Evolutionary conservation across 352 stramenopile genomes (phyloP).

Genomic region (Phytopythium montanum): DNA sequence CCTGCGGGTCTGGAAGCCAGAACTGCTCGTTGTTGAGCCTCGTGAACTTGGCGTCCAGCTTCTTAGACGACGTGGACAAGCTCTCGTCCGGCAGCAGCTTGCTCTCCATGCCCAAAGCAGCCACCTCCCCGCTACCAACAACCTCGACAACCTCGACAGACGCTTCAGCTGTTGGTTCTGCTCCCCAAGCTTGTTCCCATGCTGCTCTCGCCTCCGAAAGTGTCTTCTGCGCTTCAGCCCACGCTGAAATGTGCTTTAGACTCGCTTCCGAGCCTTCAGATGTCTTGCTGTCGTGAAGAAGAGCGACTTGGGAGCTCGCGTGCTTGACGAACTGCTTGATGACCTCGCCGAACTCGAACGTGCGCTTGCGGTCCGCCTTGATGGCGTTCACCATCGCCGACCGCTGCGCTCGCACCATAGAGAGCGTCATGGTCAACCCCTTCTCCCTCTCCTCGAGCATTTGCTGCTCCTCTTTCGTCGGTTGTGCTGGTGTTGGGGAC

Average conservation of each 20-base stretch:
- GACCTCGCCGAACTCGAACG: constrained; percentile 58
- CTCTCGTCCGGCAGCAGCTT: constrained; percentile 55
- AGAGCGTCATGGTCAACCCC: constrained; percentile 62
- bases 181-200: constrained; percentile 36
- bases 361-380: constrained; percentile 55
- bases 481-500: constrained; percentile 10
- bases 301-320: constrained; percentile 22
- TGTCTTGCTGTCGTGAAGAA: constrained; percentile 9
- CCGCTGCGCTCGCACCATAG: constrained; percentile 61
- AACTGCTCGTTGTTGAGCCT: constrained; percentile 55
- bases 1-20: constrained; percentile 54
- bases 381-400: constrained; percentile 46
- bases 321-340: constrained; percentile 51
- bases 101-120: constrained; percentile 56
- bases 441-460: constrained; percentile 79
- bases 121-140: constrained; percentile 46
- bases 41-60: constrained; percentile 49
- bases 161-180: constrained; percentile 8
- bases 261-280: not conserved
- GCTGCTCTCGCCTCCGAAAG: constrained; percentile 21
- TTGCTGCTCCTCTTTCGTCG: constrained; percentile 57
- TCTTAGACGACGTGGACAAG: constrained; percentile 50
- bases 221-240: constrained; percentile 31
- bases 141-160: constrained; percentile 11
- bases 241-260: constrained; percentile 17